Percentiles rank a stretch among this genome's conserved stretches.
These are phyloP conservation scores for Pisolithus microcarpus DNA, from an alignment of 768 basidiomycete genomes.

Conservation along the genomic window DNA sequence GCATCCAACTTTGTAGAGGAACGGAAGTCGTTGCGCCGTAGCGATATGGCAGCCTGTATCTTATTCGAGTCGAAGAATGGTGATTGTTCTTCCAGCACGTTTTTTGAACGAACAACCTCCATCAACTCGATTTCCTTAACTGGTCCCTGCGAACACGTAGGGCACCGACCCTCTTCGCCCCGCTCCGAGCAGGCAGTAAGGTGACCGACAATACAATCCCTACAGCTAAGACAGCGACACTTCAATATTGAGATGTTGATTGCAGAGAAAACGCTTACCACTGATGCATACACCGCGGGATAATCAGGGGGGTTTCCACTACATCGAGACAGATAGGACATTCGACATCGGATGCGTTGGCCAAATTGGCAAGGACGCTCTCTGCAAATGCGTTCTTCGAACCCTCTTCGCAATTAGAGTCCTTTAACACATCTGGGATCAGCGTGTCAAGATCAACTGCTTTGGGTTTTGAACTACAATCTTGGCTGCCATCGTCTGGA, in stretches of 20 bases:
- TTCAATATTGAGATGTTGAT: neutral
- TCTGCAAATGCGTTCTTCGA: constrained; percentile 47
- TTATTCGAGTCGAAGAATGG: constrained; percentile 12
- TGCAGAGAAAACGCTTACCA: constrained; percentile 38
- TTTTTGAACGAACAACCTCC: constrained; percentile 45
- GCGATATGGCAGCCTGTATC: constrained; percentile 33
- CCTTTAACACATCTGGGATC: constrained; percentile 45
- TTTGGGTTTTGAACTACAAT: constrained; percentile 28
- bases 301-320: constrained; percentile 60
- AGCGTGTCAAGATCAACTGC: constrained; percentile 51
- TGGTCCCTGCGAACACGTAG: constrained; percentile 69
- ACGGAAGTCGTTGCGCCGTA: constrained; percentile 77
- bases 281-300: constrained; percentile 72
- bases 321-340: constrained; percentile 81
- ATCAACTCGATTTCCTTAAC: constrained; percentile 57
- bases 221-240: constrained; percentile 51
- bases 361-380: constrained; percentile 55
- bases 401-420: constrained; percentile 17
- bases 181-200: constrained; percentile 63
- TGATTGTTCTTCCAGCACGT: neutral
- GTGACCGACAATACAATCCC: constrained; percentile 79
- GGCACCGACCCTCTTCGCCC: constrained; percentile 67
- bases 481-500: constrained; percentile 35
- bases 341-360: constrained; percentile 47
- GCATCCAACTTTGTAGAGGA: constrained; percentile 91